A percentile compares a stretch with the other conserved stretches of the same genome.
phyloP scores from a whole-genome alignment of 495 filamentous ascomycete species.

The Podospora pseudopauciseta region DNA sequence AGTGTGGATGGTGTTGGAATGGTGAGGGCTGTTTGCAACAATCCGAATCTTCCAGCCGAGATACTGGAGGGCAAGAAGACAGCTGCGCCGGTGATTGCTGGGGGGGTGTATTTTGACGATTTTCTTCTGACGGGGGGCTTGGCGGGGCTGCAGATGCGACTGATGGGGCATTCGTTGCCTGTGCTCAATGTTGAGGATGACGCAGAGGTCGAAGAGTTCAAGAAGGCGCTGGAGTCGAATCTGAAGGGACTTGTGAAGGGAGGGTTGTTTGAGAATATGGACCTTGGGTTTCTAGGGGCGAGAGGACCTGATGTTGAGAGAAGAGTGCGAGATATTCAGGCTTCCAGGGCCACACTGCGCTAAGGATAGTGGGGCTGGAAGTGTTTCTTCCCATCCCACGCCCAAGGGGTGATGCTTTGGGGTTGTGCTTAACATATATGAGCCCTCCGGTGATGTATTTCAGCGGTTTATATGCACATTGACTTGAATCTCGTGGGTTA shows the following conservation, averaged over 20 bases:
- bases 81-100: neutral
- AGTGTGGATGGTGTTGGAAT: conserved; percentile 58
- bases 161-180: conserved; percentile 6
- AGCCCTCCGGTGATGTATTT: too few relatives aligned
- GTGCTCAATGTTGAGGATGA: conserved; percentile 7
- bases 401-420: too few relatives aligned
- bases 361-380: too few relatives aligned
- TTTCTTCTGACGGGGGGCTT: conserved; percentile 8
- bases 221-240: neutral
- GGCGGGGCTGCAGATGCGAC: conserved; percentile 11
- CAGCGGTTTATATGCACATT: too few relatives aligned
- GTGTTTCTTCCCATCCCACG: too few relatives aligned
- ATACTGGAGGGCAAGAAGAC: conserved; percentile 8
- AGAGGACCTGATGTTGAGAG: neutral
- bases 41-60: conserved; percentile 47
- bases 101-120: conserved; percentile 6
- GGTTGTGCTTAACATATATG: too few relatives aligned
- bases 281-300: neutral
- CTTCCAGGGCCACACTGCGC: neutral
- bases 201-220: neutral
- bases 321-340: neutral
- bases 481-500: too few relatives aligned
- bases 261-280: neutral
- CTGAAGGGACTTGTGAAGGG: neutral
- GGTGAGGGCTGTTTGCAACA: conserved; percentile 51